phyloP scores from a whole-genome alignment of 1,139 yeast genomes.

The Saccharomyces pastorianus region DNA sequence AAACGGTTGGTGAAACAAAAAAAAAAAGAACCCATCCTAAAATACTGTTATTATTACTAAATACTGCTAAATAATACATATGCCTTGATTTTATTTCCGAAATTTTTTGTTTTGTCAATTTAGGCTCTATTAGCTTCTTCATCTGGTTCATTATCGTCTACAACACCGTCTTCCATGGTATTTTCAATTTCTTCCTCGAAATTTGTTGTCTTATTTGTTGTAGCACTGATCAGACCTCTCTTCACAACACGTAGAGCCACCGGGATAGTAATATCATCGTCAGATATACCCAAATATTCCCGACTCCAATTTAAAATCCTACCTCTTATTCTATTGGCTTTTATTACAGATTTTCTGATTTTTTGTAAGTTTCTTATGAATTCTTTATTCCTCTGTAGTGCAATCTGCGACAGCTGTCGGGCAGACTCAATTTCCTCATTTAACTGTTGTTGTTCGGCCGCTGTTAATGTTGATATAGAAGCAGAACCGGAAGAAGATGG shows the following conservation, averaged over 20 bases:
- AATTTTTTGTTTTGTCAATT: background rate
- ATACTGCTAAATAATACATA: background rate
- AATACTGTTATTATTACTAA: background rate
- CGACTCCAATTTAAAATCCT: constrained; percentile 73
- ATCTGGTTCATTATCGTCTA: constrained; percentile 10
- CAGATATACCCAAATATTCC: constrained; percentile 70
- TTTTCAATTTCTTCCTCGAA: constrained; percentile 14
- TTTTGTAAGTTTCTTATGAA: constrained; percentile 68
- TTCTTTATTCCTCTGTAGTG: constrained; percentile 83
- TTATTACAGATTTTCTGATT: constrained; percentile 64
- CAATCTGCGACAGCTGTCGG: constrained; percentile 59
- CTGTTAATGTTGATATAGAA: constrained; percentile 20
- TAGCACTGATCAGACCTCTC: constrained; percentile 32
- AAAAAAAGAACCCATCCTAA: background rate
- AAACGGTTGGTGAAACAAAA: constrained; percentile 27
- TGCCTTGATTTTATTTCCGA: background rate
- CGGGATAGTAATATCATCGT: constrained; percentile 34
- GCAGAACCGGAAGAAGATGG: constrained; percentile 2
- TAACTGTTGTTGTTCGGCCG: constrained; percentile 39
- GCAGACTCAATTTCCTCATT: constrained; percentile 54
- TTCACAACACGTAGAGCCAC: constrained; percentile 30
- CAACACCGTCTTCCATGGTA: constrained; percentile 12
- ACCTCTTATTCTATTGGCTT: constrained; percentile 67
- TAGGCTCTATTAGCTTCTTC: background rate
- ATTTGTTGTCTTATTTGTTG: constrained; percentile 27